Base-by-base conservation (phyloP, 768 basidiomycete genomes). In the Mycena kentingensis region DNA sequence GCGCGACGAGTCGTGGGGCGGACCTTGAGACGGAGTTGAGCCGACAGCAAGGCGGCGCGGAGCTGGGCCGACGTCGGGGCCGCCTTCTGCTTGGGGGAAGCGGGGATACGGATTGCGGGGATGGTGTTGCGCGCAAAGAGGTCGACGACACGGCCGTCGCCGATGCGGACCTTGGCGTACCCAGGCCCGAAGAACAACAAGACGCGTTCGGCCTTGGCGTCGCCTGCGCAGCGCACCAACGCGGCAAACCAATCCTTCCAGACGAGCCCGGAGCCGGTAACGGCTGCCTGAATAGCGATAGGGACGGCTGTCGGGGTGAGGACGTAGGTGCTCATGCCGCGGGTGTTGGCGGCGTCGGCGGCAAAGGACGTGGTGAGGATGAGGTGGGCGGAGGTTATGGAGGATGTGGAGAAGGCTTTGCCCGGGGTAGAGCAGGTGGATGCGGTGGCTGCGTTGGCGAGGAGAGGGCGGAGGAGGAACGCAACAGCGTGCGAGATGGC, bases 401-500 rank as follows among this genome's bases (percentile, higher is more conserved):
- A 12, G 12, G 6, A 7, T 11, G 41, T 42, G 22, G 41, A 42
- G 24, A 42, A 42, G 11, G n/a, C n/a, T n/a, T n/a, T n/a, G n/a
- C n/a, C n/a, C n/a, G 41, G 13, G 22, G 11, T 24, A 10, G 25
- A n/a, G 10, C 12, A 8, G 41, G 13, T 42, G 22, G 41, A 42
- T 7, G 7, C 8, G 8, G 41, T 7, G 24, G 41, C 11, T 5
- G 41, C 8, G 41, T 42, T 42, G 41, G 41, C 41, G 24, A 42
- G 41, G 22, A 42, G 41, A n/a, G 41, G 41, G 7, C 41, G 41
- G 41, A 42, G 22, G 25, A 42, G 41, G 41, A 42, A 42, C 5
- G 41, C 41, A 42, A 42, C 41, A 24, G 41, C 41, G 41, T 42
- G 41, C 41, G 41, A 42, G 41, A 42, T 42, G 41, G 41, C 41